These are phyloP conservation scores for Neofusicoccum sp. DNA, from an alignment of 2,329 filamentous ascomycete species.

Conservation along the genomic window DNA sequence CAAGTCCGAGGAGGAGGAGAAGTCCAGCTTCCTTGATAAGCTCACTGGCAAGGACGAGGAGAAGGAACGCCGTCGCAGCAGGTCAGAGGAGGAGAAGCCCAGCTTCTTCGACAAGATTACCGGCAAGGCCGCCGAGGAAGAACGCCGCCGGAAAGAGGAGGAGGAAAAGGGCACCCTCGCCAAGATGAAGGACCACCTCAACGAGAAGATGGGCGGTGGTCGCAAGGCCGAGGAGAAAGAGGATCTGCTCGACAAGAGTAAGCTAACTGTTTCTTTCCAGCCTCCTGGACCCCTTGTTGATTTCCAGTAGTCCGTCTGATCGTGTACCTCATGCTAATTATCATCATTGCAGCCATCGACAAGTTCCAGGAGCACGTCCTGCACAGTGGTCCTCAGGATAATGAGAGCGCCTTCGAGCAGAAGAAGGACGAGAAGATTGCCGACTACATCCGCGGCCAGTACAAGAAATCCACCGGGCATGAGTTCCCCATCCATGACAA, in stretches of 20 bases:
- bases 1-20: neutral
- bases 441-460: conserved; percentile 8
- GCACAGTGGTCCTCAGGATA: neutral
- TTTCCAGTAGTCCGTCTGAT: conserved; percentile 2
- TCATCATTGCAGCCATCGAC: conserved; percentile 21
- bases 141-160: conserved; percentile 11
- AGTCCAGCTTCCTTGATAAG: conserved; percentile 7
- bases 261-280: neutral
- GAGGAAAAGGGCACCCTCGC: conserved; percentile 9
- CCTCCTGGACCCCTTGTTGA: neutral
- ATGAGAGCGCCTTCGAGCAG: conserved; percentile 21
- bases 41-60: conserved; percentile 14
- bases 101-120: conserved; percentile 21
- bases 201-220: conserved; percentile 19
- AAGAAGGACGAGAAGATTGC: conserved; percentile 18
- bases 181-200: conserved; percentile 18
- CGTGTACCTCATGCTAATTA: conserved; percentile 10
- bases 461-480: conserved; percentile 18
- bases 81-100: conserved; percentile 11
- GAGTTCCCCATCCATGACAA: conserved; percentile 21
- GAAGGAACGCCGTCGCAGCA: conserved; percentile 3
- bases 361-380: conserved; percentile 21
- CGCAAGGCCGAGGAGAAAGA: conserved; percentile 17
- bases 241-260: conserved; percentile 21
- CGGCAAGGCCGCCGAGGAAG: conserved; percentile 18